Percentiles rank a stretch among this genome's conserved stretches.
These are phyloP conservation scores for Avena atlantica DNA, from an alignment of 176 grass and related monocot species.

Conservation along the genomic window DNA sequence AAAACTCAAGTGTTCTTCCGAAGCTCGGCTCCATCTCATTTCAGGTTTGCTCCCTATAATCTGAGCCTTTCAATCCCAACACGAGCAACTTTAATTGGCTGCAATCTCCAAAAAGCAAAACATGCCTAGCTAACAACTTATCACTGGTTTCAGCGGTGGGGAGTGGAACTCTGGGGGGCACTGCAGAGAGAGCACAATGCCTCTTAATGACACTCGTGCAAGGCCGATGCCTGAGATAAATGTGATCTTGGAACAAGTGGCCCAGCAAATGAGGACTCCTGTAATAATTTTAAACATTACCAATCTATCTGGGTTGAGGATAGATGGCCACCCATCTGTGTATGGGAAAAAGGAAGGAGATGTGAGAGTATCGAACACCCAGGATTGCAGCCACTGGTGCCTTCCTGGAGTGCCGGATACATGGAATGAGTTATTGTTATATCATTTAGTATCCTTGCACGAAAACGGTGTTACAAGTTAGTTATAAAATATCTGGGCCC, in stretches of 20 bases:
- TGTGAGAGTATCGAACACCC: conserved; percentile 41
- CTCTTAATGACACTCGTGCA: conserved; percentile 51
- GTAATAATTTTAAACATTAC: conserved; percentile 88
- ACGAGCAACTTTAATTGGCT: not conserved
- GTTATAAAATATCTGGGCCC: not conserved
- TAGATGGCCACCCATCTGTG: conserved; percentile 85
- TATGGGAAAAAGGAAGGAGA: conserved; percentile 63
- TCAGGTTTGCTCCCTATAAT: conserved; percentile 59
- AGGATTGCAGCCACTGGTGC: conserved; percentile 92
- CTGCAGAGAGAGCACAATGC: conserved; percentile 66
- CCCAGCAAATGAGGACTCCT: conserved; percentile 67
- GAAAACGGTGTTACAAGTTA: conserved; percentile 36
- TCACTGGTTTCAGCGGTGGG: conserved; percentile 56
- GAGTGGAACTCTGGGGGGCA: conserved; percentile 96
- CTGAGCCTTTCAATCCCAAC: not conserved
- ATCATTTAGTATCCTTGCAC: conserved; percentile 53
- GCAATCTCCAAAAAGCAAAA: conserved; percentile 4
- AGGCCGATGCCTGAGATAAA: conserved; percentile 59
- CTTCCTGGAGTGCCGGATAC: conserved; percentile 82
- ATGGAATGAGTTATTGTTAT: conserved; percentile 82
- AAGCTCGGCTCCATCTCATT: conserved; percentile 87
- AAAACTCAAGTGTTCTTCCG: conserved; percentile 87
- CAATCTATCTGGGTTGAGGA: conserved; percentile 72
- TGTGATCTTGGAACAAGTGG: conserved; percentile 62
- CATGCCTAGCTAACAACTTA: not conserved